Percentiles rank a stretch among this genome's conserved stretches.
These are phyloP conservation scores for Akanthomyces muscarius DNA, from an alignment of 2,329 filamentous ascomycete species.

Conservation along the genomic window DNA sequence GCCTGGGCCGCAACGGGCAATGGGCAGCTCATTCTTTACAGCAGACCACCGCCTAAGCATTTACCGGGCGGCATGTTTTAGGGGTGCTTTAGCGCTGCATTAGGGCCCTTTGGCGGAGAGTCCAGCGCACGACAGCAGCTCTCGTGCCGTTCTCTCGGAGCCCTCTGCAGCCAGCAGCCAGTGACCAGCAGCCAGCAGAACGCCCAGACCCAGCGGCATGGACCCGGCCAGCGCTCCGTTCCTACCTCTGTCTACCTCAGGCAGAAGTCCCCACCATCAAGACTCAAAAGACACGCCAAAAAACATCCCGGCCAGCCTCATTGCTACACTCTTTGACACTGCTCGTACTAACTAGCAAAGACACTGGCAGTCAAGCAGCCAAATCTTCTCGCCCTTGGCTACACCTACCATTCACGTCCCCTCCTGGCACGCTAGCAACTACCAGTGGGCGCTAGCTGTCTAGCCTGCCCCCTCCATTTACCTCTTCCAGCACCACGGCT, in stretches of 20 bases:
- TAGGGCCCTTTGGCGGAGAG: no score
- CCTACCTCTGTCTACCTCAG: neutral
- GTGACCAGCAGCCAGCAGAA: no score
- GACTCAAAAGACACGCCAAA: neutral
- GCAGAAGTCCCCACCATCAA: neutral
- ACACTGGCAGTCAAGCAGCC: neutral
- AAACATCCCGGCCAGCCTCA: slow-evolving; percentile 13
- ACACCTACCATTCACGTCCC: neutral
- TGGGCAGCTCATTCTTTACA: neutral
- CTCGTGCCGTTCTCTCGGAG: no score
- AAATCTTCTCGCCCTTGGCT: neutral
- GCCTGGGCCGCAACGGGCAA: neutral
- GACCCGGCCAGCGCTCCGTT: neutral
- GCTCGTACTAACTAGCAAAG: neutral
- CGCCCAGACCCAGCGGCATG: slow-evolving; percentile 3
- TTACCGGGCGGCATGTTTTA: neutral
- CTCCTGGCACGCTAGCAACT: no score
- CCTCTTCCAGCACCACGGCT: slow-evolving; percentile 3
- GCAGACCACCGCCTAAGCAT: neutral
- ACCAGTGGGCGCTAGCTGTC: neutral
- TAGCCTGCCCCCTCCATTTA: slow-evolving; percentile 1
- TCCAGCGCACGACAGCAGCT: no score
- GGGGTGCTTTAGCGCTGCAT: neutral
- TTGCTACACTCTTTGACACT: neutral
- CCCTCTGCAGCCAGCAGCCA: neutral